Conservation (phyloP, 73 alveolate genomes). For the Stentor roeselii region DNA sequence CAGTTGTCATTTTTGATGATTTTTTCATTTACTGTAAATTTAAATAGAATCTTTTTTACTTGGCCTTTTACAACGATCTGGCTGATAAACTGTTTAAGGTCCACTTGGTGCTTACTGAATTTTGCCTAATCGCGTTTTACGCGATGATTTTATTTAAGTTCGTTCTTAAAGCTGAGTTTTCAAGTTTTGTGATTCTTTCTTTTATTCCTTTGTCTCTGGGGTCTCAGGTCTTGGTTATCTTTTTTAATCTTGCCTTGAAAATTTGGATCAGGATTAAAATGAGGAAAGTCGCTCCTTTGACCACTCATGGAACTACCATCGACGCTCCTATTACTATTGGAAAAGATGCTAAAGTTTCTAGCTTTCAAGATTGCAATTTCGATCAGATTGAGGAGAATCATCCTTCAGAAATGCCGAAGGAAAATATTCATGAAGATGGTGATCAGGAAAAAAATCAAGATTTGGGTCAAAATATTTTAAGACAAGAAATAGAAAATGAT, state of each 20-base stretch:
- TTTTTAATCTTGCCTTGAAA: neutral
- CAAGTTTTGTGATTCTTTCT: conserved; percentile 36
- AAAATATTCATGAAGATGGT: too few relatives aligned
- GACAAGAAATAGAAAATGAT: too few relatives aligned
- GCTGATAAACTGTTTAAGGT: conserved; percentile 26
- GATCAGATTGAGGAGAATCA: too few relatives aligned
- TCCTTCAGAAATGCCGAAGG: too few relatives aligned
- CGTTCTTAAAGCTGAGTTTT: neutral
- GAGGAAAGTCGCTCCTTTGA: too few relatives aligned
- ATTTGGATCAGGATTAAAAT: too few relatives aligned
- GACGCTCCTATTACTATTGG: too few relatives aligned
- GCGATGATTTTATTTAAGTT: conserved; percentile 16
- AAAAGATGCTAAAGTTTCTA: too few relatives aligned
- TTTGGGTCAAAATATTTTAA: too few relatives aligned
- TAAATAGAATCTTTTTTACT: neutral
- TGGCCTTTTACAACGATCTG: neutral
- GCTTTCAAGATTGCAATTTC: too few relatives aligned
- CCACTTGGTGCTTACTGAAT: conserved; percentile 3
- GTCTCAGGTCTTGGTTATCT: conserved; percentile 31
- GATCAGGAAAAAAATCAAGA: too few relatives aligned
- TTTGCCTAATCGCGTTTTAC: neutral
- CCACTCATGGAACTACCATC: too few relatives aligned
- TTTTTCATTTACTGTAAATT: neutral
- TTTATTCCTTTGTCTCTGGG: conserved; percentile 40
- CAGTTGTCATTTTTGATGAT: neutral